Evolutionary conservation across 768 basidiomycete genomes (phyloP).

Genomic region (Dendrothele bispora): DNA sequence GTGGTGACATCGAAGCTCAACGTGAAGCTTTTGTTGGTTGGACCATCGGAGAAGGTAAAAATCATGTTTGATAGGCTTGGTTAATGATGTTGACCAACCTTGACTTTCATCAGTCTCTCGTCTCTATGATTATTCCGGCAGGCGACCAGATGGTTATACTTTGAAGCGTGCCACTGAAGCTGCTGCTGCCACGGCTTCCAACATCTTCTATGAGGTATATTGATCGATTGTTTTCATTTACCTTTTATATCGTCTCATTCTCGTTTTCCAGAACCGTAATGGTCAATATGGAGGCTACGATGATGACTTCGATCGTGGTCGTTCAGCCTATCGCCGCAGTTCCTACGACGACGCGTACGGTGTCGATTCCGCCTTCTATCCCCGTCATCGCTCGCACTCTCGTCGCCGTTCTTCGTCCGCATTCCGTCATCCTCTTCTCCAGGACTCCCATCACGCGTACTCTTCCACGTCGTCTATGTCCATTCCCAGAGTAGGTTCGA

Average conservation of each 20-base stretch:
- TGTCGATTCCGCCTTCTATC: slow-evolving; percentile 28
- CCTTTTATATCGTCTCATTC: neutral
- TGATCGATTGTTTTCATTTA: slow-evolving; percentile 12
- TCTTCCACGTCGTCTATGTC: slow-evolving; percentile 16
- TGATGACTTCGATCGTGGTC: slow-evolving; percentile 33
- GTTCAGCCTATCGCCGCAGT: slow-evolving; percentile 21
- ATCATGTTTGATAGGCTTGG: neutral
- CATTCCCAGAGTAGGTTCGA: neutral
- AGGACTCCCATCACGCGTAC: slow-evolving; percentile 4
- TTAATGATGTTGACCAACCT: too few species aligned
- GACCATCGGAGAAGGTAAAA: slow-evolving; percentile 69
- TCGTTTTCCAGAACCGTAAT: slow-evolving; percentile 29
- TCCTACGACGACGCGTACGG: slow-evolving; percentile 39
- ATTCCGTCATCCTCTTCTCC: neutral
- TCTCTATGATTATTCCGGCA: slow-evolving; percentile 47
- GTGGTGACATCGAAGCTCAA: slow-evolving; percentile 58
- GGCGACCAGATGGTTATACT: slow-evolving; percentile 43
- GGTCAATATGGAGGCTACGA: slow-evolving; percentile 35
- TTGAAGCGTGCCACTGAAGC: slow-evolving; percentile 57
- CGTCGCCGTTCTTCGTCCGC: slow-evolving; percentile 30
- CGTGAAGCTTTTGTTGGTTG: slow-evolving; percentile 66
- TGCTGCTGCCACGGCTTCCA: slow-evolving; percentile 66
- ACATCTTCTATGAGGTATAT: slow-evolving; percentile 57
- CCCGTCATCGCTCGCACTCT: slow-evolving; percentile 36
- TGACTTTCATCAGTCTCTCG: too few species aligned